phyloP scores from a whole-genome alignment of 2,329 filamentous ascomycete species.

The Paracoccidioides lutzii region DNA sequence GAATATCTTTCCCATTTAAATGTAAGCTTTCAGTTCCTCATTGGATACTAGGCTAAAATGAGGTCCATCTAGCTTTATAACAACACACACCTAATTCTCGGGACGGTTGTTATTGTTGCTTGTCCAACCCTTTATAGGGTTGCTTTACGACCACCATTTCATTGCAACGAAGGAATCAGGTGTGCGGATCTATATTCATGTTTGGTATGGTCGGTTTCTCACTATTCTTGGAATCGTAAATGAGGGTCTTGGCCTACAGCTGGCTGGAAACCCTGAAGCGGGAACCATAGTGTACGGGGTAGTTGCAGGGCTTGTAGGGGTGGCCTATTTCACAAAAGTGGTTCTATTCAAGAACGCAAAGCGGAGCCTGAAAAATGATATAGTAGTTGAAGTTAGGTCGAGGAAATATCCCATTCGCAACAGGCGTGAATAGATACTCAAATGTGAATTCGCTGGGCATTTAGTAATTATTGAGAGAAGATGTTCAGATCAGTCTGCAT shows the following conservation, averaged over 20 bases:
- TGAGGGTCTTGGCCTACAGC: constrained; percentile 40
- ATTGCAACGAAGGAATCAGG: constrained; percentile 9
- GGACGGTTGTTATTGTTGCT: constrained; percentile 19
- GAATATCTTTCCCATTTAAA: not conserved
- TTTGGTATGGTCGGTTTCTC: constrained; percentile 41
- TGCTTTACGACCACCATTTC: constrained; percentile 18
- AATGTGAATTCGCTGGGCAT: not conserved
- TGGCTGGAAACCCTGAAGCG: constrained; percentile 28
- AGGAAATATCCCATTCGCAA: not conserved
- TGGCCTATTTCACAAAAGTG: constrained; percentile 25
- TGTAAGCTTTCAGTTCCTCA: not conserved
- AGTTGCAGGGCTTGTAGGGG: constrained; percentile 36
- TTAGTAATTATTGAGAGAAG: not conserved
- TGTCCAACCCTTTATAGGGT: constrained; percentile 20
- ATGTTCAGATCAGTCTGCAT: not conserved
- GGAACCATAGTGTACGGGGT: constrained; percentile 38
- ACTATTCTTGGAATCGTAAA: constrained; percentile 44
- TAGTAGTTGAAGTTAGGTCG: not conserved
- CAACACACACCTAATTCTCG: constrained; percentile 19
- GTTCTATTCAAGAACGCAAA: constrained; percentile 12
- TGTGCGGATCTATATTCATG: constrained; percentile 27
- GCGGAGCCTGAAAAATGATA: not conserved
- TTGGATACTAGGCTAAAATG: not conserved
- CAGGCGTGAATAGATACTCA: not conserved
- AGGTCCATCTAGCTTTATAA: constrained; percentile 9